These are phyloP conservation scores for Nadsonia fulvescens DNA, from an alignment of 805 yeast species.

Conservation along the genomic window DNA sequence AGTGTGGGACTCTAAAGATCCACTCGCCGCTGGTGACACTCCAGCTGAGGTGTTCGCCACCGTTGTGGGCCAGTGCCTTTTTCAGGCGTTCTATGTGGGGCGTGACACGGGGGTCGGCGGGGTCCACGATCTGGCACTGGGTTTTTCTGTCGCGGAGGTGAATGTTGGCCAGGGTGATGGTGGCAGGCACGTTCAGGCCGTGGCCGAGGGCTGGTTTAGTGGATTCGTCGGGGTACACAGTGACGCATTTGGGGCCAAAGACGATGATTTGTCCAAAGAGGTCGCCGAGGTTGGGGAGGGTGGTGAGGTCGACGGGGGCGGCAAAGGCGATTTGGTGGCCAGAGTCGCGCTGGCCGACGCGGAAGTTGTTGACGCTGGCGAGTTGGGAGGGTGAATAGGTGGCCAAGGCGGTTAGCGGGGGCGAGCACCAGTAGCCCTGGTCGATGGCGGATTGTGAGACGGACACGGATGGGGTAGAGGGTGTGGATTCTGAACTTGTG, in stretches of 20 bases:
- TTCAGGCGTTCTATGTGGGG: slow-evolving; percentile 26
- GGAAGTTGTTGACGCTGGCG: slow-evolving; percentile 39
- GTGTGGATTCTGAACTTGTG: no score
- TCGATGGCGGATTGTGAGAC: slow-evolving; percentile 14
- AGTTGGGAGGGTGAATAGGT: slow-evolving; percentile 37
- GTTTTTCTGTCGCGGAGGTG: slow-evolving; percentile 51
- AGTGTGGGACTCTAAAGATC: slow-evolving; percentile 76
- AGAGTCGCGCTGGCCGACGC: slow-evolving; percentile 53
- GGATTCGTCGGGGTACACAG: slow-evolving; percentile 50
- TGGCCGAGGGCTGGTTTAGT: slow-evolving; percentile 45
- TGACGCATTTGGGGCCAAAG: slow-evolving; percentile 41
- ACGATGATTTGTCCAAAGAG: slow-evolving; percentile 47
- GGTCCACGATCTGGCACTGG: slow-evolving; percentile 42
- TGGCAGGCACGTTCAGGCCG: slow-evolving; percentile 60
- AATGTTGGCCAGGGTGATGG: slow-evolving; percentile 56
- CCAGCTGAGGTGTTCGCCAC: slow-evolving; percentile 66
- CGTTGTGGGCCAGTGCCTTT: slow-evolving; percentile 34
- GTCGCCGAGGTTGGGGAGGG: slow-evolving; percentile 36
- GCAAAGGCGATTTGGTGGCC: slow-evolving; percentile 54
- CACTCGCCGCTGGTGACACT: slow-evolving; percentile 59
- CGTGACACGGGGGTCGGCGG: slow-evolving; percentile 37
- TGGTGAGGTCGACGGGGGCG: slow-evolving; percentile 61
- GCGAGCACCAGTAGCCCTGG: slow-evolving; percentile 62
- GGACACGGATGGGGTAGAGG: slow-evolving; percentile 7
- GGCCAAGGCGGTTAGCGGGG: slow-evolving; percentile 45